Base-by-base conservation (phyloP, 1,284 basidiomycete species). In the Sporisorium scitamineum region DNA sequence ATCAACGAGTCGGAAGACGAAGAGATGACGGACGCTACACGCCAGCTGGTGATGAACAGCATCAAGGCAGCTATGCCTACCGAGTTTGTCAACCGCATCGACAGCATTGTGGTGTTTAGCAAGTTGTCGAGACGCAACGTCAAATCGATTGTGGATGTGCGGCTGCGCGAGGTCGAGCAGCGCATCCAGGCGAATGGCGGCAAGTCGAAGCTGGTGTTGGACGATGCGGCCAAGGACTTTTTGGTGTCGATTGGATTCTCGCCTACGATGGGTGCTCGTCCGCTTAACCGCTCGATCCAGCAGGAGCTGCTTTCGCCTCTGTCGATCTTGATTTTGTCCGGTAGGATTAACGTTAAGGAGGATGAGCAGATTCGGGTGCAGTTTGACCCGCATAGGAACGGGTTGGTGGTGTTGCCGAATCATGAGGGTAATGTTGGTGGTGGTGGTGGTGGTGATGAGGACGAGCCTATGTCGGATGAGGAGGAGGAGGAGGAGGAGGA, bases 271-370 rank as follows among this genome's bases (percentile, higher is more conserved):
- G 81, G 79, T 52, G 96, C 95, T 60, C 90, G 96, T 59, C 96
- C 96, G 2, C 89, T 99, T 74, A 93, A 94, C 83, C 90, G 95
- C 45, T 90, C 93, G 9, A 97, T 99, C 81, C 95, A 97, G 86
- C 91, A 90, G 81, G 94, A 98, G 85, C 88, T 99, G 52, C 89
- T 99, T 79, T 95, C 97, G 86, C 96, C 96, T 10, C 88, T 99
- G 50, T 94, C 94, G 20, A 88, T 93, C 68, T 90, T 94, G 87
- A 89, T 99, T 54, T 90, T 99, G 52, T 91, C 93, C 41, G 94
- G 93, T 76, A 89, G 91, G 55, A 87, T 97, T 59, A 89, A 90
- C 53, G 88, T 97, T 61, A 89, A 91, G 53, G 94, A 98, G 68
- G 92, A 92, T 39, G 94, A 97, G 86, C 88, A 86, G 0, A 92